These are phyloP conservation scores for Tricholomella constricta DNA, from an alignment of 768 basidiomycete species.

Conservation along the genomic window DNA sequence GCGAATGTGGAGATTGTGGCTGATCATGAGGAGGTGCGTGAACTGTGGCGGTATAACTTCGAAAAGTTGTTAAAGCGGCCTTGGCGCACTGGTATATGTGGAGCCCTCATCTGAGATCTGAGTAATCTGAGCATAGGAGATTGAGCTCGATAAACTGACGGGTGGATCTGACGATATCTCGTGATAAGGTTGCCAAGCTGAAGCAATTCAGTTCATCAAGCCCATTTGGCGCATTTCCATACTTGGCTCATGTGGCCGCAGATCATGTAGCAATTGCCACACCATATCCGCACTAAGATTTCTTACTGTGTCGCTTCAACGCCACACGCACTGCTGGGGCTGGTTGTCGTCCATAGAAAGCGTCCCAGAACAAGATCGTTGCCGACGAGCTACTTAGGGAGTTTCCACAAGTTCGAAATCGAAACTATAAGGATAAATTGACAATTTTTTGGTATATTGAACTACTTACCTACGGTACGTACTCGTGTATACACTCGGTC, in stretches of 20 bases:
- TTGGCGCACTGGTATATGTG: not conserved
- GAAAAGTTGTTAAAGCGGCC: not conserved
- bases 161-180: not conserved
- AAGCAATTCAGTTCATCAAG: not conserved
- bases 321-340: too few species aligned
- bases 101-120: not conserved
- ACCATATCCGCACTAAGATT: not conserved
- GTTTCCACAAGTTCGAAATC: too few species aligned
- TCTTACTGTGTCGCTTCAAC: not conserved
- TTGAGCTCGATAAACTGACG: not conserved
- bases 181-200: not conserved
- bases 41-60: too few species aligned
- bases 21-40: too few species aligned
- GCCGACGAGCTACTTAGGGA: too few species aligned
- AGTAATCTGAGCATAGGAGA: not conserved
- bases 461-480: too few species aligned
- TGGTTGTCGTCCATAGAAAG: too few species aligned
- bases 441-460: too few species aligned
- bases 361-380: too few species aligned
- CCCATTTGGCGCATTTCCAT: not conserved
- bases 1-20: too few species aligned
- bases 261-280: not conserved
- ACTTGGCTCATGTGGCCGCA: not conserved
- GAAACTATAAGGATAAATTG: too few species aligned
- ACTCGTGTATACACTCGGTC: too few species aligned